phyloP scores from a whole-genome alignment of 345 rosid genomes.

The Rubroshorea leprosula region DNA sequence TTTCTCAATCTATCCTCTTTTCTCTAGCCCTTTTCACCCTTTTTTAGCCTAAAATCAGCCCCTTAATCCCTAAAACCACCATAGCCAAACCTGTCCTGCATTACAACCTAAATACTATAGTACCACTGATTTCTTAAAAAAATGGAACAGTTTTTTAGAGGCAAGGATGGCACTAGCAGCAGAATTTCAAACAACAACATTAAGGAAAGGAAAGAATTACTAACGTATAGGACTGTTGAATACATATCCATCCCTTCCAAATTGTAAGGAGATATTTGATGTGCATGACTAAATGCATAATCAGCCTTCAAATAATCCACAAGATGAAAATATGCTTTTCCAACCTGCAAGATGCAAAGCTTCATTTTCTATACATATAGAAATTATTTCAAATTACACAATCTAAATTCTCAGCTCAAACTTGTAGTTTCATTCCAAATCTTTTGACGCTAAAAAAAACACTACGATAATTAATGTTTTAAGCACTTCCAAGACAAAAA shows the following conservation, averaged over 20 bases:
- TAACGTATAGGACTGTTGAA: conserved; percentile 67
- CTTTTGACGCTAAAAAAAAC: background rate
- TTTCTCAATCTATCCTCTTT: too few species aligned
- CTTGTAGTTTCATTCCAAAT: background rate
- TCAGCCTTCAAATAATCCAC: conserved; percentile 59
- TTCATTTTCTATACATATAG: conserved; percentile 13
- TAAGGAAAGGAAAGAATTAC: conserved; percentile 20
- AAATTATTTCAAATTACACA: background rate
- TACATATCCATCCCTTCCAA: conserved; percentile 58
- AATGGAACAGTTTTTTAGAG: too few species aligned
- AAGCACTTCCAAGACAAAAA: background rate
- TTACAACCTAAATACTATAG: too few species aligned
- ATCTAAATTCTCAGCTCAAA: background rate
- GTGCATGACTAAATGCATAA: conserved; percentile 47
- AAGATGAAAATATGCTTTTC: conserved; percentile 54
- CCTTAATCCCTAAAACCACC: too few species aligned
- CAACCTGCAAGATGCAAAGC: conserved; percentile 40
- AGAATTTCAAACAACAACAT: too few species aligned
- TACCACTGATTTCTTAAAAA: too few species aligned
- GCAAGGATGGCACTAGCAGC: too few species aligned
- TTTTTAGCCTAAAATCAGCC: too few species aligned
- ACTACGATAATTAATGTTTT: background rate
- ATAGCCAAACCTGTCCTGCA: too few species aligned
- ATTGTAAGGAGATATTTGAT: conserved; percentile 43
- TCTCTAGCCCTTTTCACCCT: too few species aligned